Conservation (phyloP, 2,329 filamentous ascomycete species). For the Talaromyces sp. region DNA sequence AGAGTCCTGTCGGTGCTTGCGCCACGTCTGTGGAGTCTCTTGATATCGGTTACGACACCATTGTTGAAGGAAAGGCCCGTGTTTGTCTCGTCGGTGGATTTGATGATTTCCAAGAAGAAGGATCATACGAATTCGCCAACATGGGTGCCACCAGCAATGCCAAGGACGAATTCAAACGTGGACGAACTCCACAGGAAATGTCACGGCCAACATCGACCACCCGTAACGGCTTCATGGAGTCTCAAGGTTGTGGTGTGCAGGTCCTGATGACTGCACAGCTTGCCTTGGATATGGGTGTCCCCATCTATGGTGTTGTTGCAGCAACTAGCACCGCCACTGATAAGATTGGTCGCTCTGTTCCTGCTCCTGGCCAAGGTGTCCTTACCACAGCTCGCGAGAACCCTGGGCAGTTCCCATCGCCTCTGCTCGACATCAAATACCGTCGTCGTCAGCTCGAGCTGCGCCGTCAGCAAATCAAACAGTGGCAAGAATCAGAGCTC, state of each 20-base stretch:
- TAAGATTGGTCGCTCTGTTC: slow-evolving; percentile 97
- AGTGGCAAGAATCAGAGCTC: slow-evolving; percentile 93
- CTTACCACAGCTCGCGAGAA: slow-evolving; percentile 91
- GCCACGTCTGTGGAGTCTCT: slow-evolving; percentile 96
- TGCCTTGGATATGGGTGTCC: slow-evolving; percentile 96
- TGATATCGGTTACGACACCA: slow-evolving; percentile 97
- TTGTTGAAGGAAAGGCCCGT: slow-evolving; percentile 95
- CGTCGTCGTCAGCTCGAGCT: slow-evolving; percentile 90
- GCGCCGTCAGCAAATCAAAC: slow-evolving; percentile 88
- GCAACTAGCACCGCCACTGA: slow-evolving; percentile 95
- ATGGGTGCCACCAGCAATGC: slow-evolving; percentile 99
- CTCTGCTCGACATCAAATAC: slow-evolving; percentile 95
- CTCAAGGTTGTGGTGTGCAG: slow-evolving; percentile 96
- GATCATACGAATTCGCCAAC: slow-evolving; percentile 98
- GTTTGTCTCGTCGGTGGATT: slow-evolving; percentile 98
- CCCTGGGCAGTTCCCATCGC: slow-evolving; percentile 86
- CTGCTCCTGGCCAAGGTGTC: slow-evolving; percentile 93
- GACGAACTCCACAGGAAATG: slow-evolving; percentile 94
- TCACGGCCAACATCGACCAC: slow-evolving; percentile 96
- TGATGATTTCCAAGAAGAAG: slow-evolving; percentile 98
- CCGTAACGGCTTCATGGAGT: slow-evolving; percentile 98
- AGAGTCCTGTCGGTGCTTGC: slow-evolving; percentile 96
- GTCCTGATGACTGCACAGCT: slow-evolving; percentile 97
- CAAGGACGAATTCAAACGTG: slow-evolving; percentile 91
- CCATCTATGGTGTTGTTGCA: slow-evolving; percentile 90